These are phyloP conservation scores for Mimosa pudica DNA, from an alignment of 306 rosid species.

Conservation along the genomic window DNA sequence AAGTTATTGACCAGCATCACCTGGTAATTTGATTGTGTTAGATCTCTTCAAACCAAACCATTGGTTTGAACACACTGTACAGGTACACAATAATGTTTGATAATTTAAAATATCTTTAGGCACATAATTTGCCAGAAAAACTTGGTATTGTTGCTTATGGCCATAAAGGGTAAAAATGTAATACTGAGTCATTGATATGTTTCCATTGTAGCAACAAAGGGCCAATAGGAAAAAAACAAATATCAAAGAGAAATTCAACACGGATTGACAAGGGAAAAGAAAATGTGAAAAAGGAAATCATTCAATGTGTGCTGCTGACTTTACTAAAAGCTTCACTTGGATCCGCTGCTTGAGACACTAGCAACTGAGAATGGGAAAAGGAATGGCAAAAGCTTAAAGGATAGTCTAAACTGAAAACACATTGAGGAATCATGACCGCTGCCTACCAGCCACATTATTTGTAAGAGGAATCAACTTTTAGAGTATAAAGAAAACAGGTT, in stretches of 20 bases:
- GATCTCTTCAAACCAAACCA: conserved; percentile 19
- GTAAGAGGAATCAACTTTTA: conserved; percentile 1
- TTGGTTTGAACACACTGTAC: background rate
- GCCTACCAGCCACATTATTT: background rate
- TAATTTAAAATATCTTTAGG: background rate
- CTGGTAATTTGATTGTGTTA: conserved; percentile 9
- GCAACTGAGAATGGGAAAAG: conserved; percentile 4
- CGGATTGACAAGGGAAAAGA: background rate
- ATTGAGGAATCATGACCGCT: background rate
- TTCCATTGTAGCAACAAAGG: conserved; percentile 11
- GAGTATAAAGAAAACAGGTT: background rate
- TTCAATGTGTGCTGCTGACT: conserved; percentile 1
- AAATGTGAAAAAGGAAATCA: background rate
- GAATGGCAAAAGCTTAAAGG: background rate
- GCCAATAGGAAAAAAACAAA: background rate
- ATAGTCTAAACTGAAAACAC: background rate
- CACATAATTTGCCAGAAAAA: conserved; percentile 14
- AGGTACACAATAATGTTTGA: conserved; percentile 8
- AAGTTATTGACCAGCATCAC: background rate
- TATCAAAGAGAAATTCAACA: background rate
- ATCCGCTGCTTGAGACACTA: background rate
- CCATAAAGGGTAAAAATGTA: conserved; percentile 4
- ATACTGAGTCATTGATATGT: background rate
- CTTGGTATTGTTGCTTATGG: conserved; percentile 9
- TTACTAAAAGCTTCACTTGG: conserved; percentile 9